Evolutionary conservation across 768 basidiomycete genomes (phyloP), one percentile per base, ranked within the genome.

Genomic region (Collybiopsis luxurians): DNA sequence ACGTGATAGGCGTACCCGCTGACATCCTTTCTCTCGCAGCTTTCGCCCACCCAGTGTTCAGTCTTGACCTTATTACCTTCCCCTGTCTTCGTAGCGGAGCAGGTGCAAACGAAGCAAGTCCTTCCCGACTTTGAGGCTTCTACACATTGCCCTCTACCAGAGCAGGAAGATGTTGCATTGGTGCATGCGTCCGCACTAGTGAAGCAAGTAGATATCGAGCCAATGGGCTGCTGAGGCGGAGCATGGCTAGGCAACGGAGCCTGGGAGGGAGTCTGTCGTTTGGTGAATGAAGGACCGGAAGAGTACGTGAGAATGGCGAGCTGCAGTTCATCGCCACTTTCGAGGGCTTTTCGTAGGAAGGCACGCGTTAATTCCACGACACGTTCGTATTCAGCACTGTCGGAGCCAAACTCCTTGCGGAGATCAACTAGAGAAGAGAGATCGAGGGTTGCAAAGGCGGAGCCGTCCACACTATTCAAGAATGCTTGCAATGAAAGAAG

Each of bases 11-110:
- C 89, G 59, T 64, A 91, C 91, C 82, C 83, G 76, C 89, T 92
- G 47, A 93, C 72, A 65, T 94, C 92, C 70, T 83, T 85, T 60
- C 85, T 80, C 75, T 92, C 84, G 61, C 92, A 94, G 60, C 76
- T 81, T 52, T 80, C 78, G 4, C 92, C 92, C 1, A 80, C 90
- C 91, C 92, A 94, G 30, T 69, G 71, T 59, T 85, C 80, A 3
- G 78, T 83, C 67, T 84, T 78, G 27, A 73, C 67, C n/a, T 84
- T 79, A 24, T 75, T 69, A 10, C 77, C 77, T 55, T 79, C 72
- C 46, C 78, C 79, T 10, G 83, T 86, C 26, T 70, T 73, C 7
- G 79, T 77, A 11, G 65, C 68, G 21, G 72, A 71, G 60, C 84
- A 86, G 43, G 73, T 69, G 65, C 84, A 86, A 30, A 83, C 76